These are phyloP conservation scores for Gonium pectorale DNA, from an alignment of 139 green algal genomes.

Conservation along the genomic window DNA sequence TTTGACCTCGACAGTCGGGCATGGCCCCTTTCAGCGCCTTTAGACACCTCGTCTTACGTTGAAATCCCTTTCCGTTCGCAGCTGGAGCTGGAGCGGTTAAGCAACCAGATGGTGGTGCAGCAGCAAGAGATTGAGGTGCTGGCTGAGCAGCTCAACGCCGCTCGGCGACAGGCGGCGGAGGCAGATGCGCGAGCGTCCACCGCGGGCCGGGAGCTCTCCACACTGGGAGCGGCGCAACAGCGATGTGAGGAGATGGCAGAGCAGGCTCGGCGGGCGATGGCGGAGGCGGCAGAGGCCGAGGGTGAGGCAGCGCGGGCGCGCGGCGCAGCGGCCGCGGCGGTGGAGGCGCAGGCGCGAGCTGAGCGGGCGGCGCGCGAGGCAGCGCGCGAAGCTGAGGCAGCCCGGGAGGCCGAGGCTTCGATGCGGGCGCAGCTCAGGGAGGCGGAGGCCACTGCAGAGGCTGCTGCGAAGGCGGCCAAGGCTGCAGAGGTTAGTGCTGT, in stretches of 20 bases:
- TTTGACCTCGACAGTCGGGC: too few species aligned
- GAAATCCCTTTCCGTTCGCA: background rate
- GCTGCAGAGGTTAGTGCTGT: constrained; percentile 43
- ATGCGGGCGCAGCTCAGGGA: constrained; percentile 36
- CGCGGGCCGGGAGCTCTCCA: constrained; percentile 37
- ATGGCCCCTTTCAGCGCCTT: too few species aligned
- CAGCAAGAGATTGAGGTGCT: constrained; percentile 23
- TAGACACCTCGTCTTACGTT: too few species aligned
- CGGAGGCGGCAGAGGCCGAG: constrained; percentile 22
- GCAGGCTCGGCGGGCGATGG: constrained; percentile 1
- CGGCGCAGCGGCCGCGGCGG: background rate
- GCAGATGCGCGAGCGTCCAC: constrained; percentile 24
- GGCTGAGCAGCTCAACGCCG: constrained; percentile 28
- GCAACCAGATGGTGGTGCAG: constrained; percentile 11
- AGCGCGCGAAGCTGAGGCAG: constrained; percentile 9
- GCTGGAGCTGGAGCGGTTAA: constrained; percentile 38
- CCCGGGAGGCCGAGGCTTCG: constrained; percentile 37
- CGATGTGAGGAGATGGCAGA: constrained; percentile 23
- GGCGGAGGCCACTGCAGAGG: constrained; percentile 21
- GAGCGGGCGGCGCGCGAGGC: constrained; percentile 18
- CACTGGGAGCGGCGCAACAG: background rate
- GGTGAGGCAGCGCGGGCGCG: constrained; percentile 3
- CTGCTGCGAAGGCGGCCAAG: background rate
- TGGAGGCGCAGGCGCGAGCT: background rate
- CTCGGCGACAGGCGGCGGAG: constrained; percentile 19